A percentile compares a stretch with the other conserved stretches of the same genome.
Conservation (phyloP, 2,329 filamentous ascomycete genomes). For the Penicillium sp. region DNA sequence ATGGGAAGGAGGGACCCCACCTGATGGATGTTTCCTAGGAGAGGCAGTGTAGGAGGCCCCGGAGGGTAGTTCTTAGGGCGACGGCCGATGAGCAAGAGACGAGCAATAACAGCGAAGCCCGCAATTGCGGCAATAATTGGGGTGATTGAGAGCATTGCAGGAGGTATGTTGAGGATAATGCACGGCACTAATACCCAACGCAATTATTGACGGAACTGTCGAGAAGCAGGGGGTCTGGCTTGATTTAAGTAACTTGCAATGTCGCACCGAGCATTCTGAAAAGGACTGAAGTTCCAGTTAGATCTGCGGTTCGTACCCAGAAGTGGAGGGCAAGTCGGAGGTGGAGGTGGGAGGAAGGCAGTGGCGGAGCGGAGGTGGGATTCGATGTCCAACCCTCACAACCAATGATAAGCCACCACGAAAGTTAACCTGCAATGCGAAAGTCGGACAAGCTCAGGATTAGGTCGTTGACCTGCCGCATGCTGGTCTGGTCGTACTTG, state of each 20-base stretch:
- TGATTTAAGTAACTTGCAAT: neutral
- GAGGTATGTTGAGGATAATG: neutral
- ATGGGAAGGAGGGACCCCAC: neutral
- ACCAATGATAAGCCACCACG: too few species aligned
- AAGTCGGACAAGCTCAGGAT: conserved; percentile 36
- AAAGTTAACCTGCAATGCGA: conserved; percentile 23
- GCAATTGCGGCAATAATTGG: neutral
- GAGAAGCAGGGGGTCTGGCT: neutral
- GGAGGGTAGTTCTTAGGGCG: conserved; percentile 5
- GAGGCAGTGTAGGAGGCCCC: conserved; percentile 1
- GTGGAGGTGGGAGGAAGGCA: conserved; percentile 10
- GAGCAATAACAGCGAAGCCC: neutral
- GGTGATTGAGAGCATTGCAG: neutral
- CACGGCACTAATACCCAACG: neutral
- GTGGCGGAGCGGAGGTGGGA: conserved; percentile 5
- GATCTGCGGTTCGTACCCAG: neutral
- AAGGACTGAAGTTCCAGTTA: neutral
- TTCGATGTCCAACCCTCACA: neutral
- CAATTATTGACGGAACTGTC: neutral
- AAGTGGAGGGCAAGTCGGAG: conserved; percentile 13
- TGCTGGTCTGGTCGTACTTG: conserved; percentile 47
- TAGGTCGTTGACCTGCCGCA: conserved; percentile 47
- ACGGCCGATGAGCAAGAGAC: neutral
- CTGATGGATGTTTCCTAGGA: conserved; percentile 5
- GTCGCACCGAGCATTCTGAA: too few species aligned